Evolutionary conservation across 225 moss, liverwort and hornwort species (phyloP).

Genomic region (Physcomitrium patens): DNA sequence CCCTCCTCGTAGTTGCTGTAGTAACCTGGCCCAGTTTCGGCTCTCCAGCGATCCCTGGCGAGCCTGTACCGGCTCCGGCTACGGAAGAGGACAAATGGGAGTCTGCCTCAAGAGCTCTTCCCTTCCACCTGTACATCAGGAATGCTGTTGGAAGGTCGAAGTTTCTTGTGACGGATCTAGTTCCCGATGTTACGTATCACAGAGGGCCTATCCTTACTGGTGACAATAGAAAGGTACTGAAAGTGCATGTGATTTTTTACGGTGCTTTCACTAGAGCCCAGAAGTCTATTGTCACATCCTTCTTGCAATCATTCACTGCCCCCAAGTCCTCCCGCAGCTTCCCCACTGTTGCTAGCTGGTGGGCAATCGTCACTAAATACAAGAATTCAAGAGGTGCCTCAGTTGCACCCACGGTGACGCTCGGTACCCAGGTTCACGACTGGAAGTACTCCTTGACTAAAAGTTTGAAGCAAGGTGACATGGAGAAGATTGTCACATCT

Average conservation of each 20-base stretch:
- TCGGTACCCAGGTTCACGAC: slow-evolving; percentile 35
- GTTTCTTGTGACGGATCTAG: slow-evolving; percentile 38
- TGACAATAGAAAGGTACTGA: slow-evolving; percentile 22
- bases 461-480: slow-evolving; percentile 21
- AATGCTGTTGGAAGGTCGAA: slow-evolving; percentile 1
- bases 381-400: slow-evolving; percentile 26
- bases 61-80: slow-evolving; percentile 25
- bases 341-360: slow-evolving; percentile 58
- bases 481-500: slow-evolving; percentile 31
- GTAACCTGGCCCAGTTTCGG: slow-evolving; percentile 40
- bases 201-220: slow-evolving; percentile 40
- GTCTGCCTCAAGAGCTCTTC: slow-evolving; percentile 45
- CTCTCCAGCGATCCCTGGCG: not conserved
- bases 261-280: slow-evolving; percentile 31
- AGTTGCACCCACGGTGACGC: slow-evolving; percentile 33
- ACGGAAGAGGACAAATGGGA: slow-evolving; percentile 41
- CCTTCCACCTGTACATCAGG: slow-evolving; percentile 34
- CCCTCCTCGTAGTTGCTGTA: slow-evolving; percentile 39
- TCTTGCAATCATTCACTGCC: slow-evolving; percentile 41
- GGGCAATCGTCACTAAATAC: slow-evolving; percentile 43
- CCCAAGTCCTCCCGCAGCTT: slow-evolving; percentile 28
- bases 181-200: slow-evolving; percentile 35
- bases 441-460: slow-evolving; percentile 36
- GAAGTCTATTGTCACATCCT: slow-evolving; percentile 25
- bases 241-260: slow-evolving; percentile 46